phyloP scores from a whole-genome alignment of 305 asterid species.

The Fraxinus greggii region DNA sequence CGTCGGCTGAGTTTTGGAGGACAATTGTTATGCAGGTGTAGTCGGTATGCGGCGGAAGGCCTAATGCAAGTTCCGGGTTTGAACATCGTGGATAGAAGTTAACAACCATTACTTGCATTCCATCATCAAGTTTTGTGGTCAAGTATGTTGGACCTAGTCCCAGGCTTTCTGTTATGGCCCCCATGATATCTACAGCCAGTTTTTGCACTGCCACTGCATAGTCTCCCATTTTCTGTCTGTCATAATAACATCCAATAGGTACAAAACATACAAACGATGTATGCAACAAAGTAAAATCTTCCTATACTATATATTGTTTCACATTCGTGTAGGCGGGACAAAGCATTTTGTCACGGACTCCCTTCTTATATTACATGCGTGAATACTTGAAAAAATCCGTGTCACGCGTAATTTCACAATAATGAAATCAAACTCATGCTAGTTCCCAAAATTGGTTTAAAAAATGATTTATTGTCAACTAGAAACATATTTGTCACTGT shows the following conservation, averaged over 20 bases:
- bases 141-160: conserved; percentile 43
- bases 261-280: not conserved
- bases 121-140: conserved; percentile 28
- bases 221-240: conserved; percentile 45
- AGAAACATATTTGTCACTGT: not conserved
- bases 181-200: conserved; percentile 27
- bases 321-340: not conserved
- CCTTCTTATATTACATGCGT: not conserved
- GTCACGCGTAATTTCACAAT: not conserved
- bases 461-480: not conserved
- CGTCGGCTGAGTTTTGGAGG: conserved; percentile 30
- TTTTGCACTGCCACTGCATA: conserved; percentile 35
- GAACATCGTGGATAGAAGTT: conserved; percentile 50
- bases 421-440: not conserved
- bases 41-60: conserved; percentile 49
- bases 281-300: no score
- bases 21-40: conserved; percentile 40
- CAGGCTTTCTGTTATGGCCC: conserved; percentile 36
- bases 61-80: conserved; percentile 35
- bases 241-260: not conserved
- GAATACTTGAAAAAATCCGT: not conserved
- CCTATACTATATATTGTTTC: no score
- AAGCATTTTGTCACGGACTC: not conserved
- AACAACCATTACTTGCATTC: conserved; percentile 42
- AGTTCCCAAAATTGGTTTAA: not conserved